Evolutionary conservation across 2,329 filamentous ascomycete genomes (phyloP), one percentile per base, ranked within the genome.

Genomic region (Arthroderma sp.): DNA sequence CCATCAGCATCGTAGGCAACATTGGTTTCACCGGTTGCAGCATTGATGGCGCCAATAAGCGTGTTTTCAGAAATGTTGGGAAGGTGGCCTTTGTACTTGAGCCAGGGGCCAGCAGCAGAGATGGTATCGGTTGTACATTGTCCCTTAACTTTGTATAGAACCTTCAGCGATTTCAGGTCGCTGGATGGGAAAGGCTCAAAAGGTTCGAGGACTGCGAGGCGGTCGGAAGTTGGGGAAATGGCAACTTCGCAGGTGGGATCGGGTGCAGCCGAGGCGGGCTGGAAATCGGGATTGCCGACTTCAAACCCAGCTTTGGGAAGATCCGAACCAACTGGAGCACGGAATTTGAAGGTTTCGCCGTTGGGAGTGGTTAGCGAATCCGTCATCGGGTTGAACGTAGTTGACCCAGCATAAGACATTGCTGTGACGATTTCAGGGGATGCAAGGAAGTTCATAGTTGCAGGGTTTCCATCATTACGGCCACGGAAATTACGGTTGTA

Each of bases 61-160:
- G 91, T 98, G 75, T 98, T 98, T 61, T 86, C 86, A 55, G 82
- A 84, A 65, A 98, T 98, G 72, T 98, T 98, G 64, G 91, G 86
- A 51, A 98, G 78, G 66, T 98, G 91, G 51, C 91, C 91, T 74
- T 96, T 96, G 78, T 96, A 98, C 69, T 96, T 96, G 54, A 98
- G 78, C 89, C 89, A 96, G 10, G 89, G 89, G 4, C 89, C 89
- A 1, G 89, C 89, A 31, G 89, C 89, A 33, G 88, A 96, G 66
- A 98, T 98, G 56, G 91, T 96, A 68, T 98, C 91, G 37, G 91
- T 98, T 46, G 91, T 98, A 74, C 91, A 98, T 70, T 98, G 94
- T 52, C 91, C 91, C 51, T 88, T 83, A 52, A 96, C 83, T 70
- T 96, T 96, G 73, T 94, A 89, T 10, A 98, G 81, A 11, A 98